Conservation (phyloP, 257 asterid species). For the Primulina tabacum region DNA sequence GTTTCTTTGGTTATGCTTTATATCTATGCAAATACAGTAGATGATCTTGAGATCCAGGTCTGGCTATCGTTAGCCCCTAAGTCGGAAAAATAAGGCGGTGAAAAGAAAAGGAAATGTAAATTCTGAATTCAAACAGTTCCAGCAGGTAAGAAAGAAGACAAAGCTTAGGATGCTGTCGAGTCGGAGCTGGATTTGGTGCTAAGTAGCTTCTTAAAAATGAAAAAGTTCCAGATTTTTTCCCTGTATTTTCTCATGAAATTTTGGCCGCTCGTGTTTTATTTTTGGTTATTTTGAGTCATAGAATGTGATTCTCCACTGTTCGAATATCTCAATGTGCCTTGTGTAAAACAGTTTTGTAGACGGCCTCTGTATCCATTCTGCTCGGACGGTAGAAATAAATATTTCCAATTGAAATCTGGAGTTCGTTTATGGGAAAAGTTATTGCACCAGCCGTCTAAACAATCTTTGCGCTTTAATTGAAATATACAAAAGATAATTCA, state of each 20-base stretch:
- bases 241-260: conserved; percentile 14
- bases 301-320: conserved; percentile 24
- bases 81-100: conserved; percentile 41
- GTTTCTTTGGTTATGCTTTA: background rate
- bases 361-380: too few relatives aligned
- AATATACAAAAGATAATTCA: too few relatives aligned
- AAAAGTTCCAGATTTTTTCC: conserved; percentile 7
- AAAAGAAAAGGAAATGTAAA: conserved; percentile 74
- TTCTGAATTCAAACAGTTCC: background rate
- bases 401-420: too few relatives aligned
- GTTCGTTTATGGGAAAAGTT: too few relatives aligned
- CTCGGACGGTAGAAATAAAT: too few relatives aligned
- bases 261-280: conserved; percentile 28
- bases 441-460: too few relatives aligned
- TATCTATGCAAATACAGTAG: conserved; percentile 25
- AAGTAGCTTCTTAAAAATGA: conserved; percentile 28
- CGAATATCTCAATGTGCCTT: conserved; percentile 9
- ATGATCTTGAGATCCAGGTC: conserved; percentile 39
- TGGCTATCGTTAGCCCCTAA: conserved; percentile 47
- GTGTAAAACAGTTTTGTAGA: conserved; percentile 14
- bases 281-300: conserved; percentile 20
- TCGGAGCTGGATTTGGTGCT: conserved; percentile 42
- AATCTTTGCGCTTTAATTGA: too few relatives aligned
- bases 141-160: conserved; percentile 71
- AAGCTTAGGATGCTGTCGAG: conserved; percentile 41